Conservation (phyloP, 2,329 filamentous ascomycete species). For the Hypoxylon sp. region DNA sequence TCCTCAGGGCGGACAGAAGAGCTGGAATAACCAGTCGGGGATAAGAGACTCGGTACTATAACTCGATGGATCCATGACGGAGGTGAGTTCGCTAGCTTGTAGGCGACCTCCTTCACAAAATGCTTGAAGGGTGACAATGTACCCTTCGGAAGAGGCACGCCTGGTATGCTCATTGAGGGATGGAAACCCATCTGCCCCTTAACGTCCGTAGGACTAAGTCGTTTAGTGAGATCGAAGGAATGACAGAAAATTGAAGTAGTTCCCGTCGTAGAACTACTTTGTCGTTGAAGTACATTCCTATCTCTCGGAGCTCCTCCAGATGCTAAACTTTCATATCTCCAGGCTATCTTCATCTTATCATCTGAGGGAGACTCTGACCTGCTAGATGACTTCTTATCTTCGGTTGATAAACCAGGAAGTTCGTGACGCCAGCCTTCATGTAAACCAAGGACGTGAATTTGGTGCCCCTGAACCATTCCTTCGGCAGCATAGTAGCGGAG, state of each 20-base stretch:
- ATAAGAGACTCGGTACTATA: conserved; percentile 86
- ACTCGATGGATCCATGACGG: conserved; percentile 80
- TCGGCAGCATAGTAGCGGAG: conserved; percentile 93
- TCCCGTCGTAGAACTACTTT: conserved; percentile 34
- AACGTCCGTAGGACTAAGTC: conserved; percentile 66
- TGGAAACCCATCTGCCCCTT: conserved; percentile 69
- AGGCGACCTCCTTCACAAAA: conserved; percentile 73
- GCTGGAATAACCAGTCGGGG: conserved; percentile 85
- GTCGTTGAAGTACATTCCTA: conserved; percentile 48
- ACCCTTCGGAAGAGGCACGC: conserved; percentile 38
- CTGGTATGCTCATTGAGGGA: conserved; percentile 54
- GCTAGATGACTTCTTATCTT: conserved; percentile 57
- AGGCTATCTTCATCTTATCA: conserved; percentile 98
- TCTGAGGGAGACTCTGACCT: conserved; percentile 60
- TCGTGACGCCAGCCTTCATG: conserved; percentile 86
- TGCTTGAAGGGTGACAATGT: conserved; percentile 70
- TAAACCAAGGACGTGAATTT: conserved; percentile 86
- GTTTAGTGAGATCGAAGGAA: conserved; percentile 78
- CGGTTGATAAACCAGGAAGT: conserved; percentile 78
- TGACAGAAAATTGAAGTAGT: conserved; percentile 73
- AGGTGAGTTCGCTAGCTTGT: conserved; percentile 69
- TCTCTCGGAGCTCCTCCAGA: conserved; percentile 75
- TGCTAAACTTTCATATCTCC: conserved; percentile 91
- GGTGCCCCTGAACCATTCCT: conserved; percentile 90
- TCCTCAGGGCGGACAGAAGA: conserved; percentile 77